Evolutionary conservation across 371 early-diverging fungal species (phyloP).

Genomic region (Mortierella sp.): DNA sequence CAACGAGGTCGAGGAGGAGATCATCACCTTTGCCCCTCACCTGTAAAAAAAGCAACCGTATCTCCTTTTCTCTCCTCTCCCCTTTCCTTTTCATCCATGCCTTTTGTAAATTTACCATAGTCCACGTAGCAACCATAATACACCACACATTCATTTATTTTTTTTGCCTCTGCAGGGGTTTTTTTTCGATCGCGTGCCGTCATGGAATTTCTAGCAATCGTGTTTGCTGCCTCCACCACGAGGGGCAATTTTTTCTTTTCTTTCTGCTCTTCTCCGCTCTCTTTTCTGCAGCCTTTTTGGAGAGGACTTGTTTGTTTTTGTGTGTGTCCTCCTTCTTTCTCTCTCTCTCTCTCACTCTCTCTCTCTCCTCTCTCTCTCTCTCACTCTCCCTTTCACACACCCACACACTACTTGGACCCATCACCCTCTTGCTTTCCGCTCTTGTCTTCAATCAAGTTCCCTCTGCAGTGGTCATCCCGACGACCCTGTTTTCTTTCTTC

Average conservation of each 20-base stretch:
- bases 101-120: constrained; percentile 10
- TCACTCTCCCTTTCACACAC: background rate
- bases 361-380: constrained; percentile 2
- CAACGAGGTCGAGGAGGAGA: constrained; percentile 42
- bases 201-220: constrained; percentile 1
- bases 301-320: constrained; percentile 4
- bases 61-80: background rate
- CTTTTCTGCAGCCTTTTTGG: constrained; percentile 7
- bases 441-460: background rate
- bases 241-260: background rate
- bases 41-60: constrained; percentile 19
- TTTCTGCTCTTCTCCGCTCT: no score
- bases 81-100: background rate
- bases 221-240: constrained; percentile 5
- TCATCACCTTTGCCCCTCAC: constrained; percentile 45
- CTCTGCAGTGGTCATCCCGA: background rate
- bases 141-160: no score
- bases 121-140: constrained; percentile 2
- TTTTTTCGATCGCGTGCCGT: background rate
- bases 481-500: background rate
- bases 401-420: constrained; percentile 6
- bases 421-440: background rate
- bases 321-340: background rate
- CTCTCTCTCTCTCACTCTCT: constrained; percentile 19
- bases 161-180: background rate